A percentile compares a stretch with the other conserved stretches of the same genome.
These are phyloP conservation scores for Escallonia herrerae DNA, from an alignment of 129 eudicot genomes.

Conservation along the genomic window DNA sequence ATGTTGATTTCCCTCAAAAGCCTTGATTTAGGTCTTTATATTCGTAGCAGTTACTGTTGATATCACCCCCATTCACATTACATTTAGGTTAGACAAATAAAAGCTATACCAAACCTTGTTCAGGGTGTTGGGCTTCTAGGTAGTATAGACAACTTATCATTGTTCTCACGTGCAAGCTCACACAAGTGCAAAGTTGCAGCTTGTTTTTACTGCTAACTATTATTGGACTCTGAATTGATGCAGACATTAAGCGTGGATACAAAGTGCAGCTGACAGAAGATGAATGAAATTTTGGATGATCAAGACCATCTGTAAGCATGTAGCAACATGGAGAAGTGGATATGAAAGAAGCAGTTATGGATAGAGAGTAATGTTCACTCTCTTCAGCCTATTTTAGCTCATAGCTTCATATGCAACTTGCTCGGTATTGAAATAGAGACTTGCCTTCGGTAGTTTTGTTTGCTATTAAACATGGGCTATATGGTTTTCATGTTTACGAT, in stretches of 20 bases:
- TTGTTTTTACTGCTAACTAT: not conserved
- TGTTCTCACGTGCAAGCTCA: too few species aligned
- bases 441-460: not conserved
- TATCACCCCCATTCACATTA: too few species aligned
- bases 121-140: too few species aligned
- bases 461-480: not conserved
- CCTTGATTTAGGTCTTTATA: too few species aligned
- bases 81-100: too few species aligned
- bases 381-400: not conserved
- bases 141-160: too few species aligned
- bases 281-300: slow-evolving; percentile 8
- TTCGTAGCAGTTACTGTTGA: too few species aligned
- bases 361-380: not conserved
- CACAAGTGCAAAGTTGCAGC: too few species aligned
- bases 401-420: not conserved
- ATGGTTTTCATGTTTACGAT: not conserved
- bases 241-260: slow-evolving; percentile 45
- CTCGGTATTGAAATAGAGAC: not conserved
- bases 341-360: not conserved
- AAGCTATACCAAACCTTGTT: too few species aligned
- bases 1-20: too few species aligned
- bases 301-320: not conserved
- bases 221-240: slow-evolving; percentile 15
- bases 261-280: slow-evolving; percentile 37
- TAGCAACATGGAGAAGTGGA: not conserved